Evolutionary conservation across 768 basidiomycete genomes (phyloP).

Genomic region (Naematelia encephala): DNA sequence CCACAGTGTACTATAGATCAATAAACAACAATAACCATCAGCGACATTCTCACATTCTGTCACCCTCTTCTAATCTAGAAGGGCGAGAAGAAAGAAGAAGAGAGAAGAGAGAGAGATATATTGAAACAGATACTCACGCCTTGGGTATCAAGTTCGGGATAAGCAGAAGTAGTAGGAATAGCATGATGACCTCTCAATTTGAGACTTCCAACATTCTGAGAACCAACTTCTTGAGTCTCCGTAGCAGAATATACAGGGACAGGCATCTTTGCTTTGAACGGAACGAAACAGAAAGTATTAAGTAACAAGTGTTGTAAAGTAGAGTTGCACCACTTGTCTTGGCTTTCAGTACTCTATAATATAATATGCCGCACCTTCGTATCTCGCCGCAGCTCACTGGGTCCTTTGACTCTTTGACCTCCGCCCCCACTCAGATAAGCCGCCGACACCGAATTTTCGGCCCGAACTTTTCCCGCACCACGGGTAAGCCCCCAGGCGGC

Average conservation of each 20-base stretch:
- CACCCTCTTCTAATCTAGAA: neutral
- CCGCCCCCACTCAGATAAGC: neutral
- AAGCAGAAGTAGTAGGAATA: slow-evolving; percentile 11
- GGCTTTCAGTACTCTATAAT: neutral
- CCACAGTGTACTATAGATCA: slow-evolving; percentile 17
- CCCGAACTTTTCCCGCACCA: neutral
- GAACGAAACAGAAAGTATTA: neutral
- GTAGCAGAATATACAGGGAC: neutral
- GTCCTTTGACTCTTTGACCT: no score
- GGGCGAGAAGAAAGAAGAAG: neutral
- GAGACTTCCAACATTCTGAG: neutral
- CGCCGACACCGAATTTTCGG: neutral
- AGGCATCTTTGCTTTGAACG: neutral
- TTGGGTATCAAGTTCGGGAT: slow-evolving; percentile 29
- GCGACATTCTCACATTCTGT: neutral
- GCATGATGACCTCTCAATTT: slow-evolving; percentile 15
- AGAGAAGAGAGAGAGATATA: neutral
- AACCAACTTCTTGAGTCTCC: neutral
- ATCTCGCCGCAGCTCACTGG: no score
- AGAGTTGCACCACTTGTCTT: neutral
- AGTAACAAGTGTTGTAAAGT: neutral
- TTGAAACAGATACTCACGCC: slow-evolving; percentile 22
- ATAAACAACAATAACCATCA: slow-evolving; percentile 1
- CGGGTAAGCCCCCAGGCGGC: neutral
- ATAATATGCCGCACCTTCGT: no score